phyloP scores from a whole-genome alignment of 352 stramenopile genomes.

The Pythium apleroticum region DNA sequence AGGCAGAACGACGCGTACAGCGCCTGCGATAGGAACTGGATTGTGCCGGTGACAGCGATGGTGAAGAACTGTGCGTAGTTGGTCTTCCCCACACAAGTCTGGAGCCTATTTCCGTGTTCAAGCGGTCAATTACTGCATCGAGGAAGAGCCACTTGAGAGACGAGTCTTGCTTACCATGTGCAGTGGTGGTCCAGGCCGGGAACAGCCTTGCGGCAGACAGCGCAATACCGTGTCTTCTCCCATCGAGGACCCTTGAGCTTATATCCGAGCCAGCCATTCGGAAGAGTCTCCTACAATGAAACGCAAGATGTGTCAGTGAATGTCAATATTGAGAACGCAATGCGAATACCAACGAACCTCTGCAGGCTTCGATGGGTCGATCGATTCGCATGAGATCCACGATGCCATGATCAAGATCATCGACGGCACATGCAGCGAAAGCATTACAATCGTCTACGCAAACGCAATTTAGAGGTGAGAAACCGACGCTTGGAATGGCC shows the following conservation, averaged over 20 bases:
- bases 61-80: conserved; percentile 90
- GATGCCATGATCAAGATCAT: conserved; percentile 48
- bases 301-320: not conserved
- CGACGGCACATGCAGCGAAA: conserved; percentile 52
- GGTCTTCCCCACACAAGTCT: conserved; percentile 78
- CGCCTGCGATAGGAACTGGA: conserved; percentile 72
- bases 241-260: conserved; percentile 64
- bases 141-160: not conserved
- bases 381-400: conserved; percentile 73
- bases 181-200: conserved; percentile 86
- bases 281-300: conserved; percentile 27
- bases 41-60: conserved; percentile 59
- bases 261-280: conserved; percentile 69
- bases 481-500: not conserved
- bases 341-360: conserved; percentile 23
- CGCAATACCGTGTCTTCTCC: conserved; percentile 83
- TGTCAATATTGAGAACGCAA: conserved; percentile 6
- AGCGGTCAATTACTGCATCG: too few species aligned
- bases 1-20: conserved; percentile 50
- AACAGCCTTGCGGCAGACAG: conserved; percentile 73
- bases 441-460: conserved; percentile 48
- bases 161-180: conserved; percentile 50
- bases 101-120: too few species aligned
- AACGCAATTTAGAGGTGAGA: not conserved
- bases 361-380: conserved; percentile 53